phyloP scores from a whole-genome alignment of 306 rosid species.

The Ormosia semicastrata region DNA sequence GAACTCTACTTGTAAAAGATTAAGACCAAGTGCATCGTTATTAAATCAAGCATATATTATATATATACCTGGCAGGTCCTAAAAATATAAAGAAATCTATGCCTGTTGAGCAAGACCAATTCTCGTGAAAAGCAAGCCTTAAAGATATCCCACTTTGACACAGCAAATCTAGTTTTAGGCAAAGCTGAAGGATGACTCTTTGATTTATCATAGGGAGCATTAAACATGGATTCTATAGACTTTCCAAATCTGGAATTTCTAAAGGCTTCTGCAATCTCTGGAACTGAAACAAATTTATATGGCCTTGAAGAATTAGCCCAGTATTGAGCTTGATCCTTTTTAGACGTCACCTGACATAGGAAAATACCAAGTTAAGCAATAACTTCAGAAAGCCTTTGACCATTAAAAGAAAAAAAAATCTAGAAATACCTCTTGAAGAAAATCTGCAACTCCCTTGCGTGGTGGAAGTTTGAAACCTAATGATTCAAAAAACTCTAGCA shows the following conservation, averaged over 20 bases:
- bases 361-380: slow-evolving; percentile 6
- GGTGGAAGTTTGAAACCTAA: slow-evolving; percentile 74
- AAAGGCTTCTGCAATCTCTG: slow-evolving; percentile 70
- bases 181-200: slow-evolving; percentile 60
- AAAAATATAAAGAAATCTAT: slow-evolving; percentile 71
- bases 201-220: slow-evolving; percentile 57
- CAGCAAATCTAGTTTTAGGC: slow-evolving; percentile 52
- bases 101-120: slow-evolving; percentile 50
- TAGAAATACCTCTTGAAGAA: slow-evolving; percentile 84
- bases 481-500: slow-evolving; percentile 70
- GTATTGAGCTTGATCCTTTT: slow-evolving; percentile 89
- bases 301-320: slow-evolving; percentile 79
- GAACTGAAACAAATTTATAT: slow-evolving; percentile 53
- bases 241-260: slow-evolving; percentile 59
- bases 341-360: slow-evolving; percentile 75
- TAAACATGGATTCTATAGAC: slow-evolving; percentile 32
- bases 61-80: slow-evolving; percentile 72
- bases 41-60: background rate
- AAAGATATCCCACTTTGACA: slow-evolving; percentile 55
- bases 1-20: background rate
- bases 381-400: background rate
- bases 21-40: background rate
- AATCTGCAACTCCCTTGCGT: slow-evolving; percentile 85
- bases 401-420: background rate
- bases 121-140: slow-evolving; percentile 78